phyloP scores from a whole-genome alignment of 164 flowering plant species.

The Piper betle region DNA sequence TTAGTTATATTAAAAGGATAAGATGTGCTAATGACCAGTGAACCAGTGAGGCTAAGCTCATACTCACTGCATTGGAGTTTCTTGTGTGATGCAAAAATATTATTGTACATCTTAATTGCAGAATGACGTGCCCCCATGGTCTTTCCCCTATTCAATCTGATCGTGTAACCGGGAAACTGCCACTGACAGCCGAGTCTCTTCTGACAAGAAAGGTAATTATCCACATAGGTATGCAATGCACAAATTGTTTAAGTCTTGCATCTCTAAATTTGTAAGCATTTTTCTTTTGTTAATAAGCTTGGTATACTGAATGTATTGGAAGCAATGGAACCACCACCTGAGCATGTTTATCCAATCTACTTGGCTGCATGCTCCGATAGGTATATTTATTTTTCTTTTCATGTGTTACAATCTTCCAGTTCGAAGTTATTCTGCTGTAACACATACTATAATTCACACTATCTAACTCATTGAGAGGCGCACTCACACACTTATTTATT shows the following conservation, averaged over 20 bases:
- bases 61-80: not conserved
- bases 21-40: not conserved
- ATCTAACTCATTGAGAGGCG: conserved; percentile 3
- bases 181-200: conserved; percentile 41
- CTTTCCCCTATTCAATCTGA: conserved; percentile 63
- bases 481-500: conserved; percentile 13
- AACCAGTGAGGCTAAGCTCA: not conserved
- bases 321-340: conserved; percentile 57
- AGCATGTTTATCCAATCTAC: conserved; percentile 63
- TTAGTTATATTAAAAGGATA: not conserved
- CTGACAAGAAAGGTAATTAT: conserved; percentile 51
- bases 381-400: conserved; percentile 18
- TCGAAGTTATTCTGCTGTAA: not conserved
- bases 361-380: conserved; percentile 68
- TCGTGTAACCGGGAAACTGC: conserved; percentile 65
- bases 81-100: too few relatives aligned
- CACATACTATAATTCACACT: not conserved
- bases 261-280: too few relatives aligned
- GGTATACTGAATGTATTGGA: conserved; percentile 79
- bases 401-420: not conserved
- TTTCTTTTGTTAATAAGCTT: conserved; percentile 28
- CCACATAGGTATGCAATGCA: not conserved
- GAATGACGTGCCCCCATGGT: conserved; percentile 59
- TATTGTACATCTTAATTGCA: conserved; percentile 13
- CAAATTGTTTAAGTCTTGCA: not conserved